Evolutionary conservation across 768 basidiomycete species (phyloP).

Genomic region (Calocybe cyanea): DNA sequence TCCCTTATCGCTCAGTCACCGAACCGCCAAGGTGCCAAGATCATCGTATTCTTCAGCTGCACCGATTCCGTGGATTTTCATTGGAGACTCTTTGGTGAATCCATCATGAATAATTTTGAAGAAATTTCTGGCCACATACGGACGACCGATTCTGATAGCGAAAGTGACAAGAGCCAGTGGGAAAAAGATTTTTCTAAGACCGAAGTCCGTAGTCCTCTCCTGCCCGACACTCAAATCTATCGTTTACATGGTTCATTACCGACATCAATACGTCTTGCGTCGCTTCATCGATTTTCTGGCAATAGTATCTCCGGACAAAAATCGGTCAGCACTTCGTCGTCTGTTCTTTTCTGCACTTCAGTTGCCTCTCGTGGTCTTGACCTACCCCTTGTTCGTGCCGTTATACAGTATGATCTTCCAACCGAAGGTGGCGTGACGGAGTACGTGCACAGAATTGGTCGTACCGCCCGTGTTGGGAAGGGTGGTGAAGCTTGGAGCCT

Average conservation of each 20-base stretch:
- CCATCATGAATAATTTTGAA: constrained; percentile 53
- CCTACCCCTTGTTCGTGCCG: constrained; percentile 88
- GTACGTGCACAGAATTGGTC: constrained; percentile 94
- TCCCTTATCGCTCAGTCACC: constrained; percentile 66
- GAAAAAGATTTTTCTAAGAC: constrained; percentile 15
- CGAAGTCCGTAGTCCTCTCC: constrained; percentile 61
- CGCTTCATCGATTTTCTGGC: constrained; percentile 77
- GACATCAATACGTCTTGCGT: constrained; percentile 71
- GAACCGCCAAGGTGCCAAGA: constrained; percentile 53
- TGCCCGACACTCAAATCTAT: constrained; percentile 80
- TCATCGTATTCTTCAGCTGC: constrained; percentile 95
- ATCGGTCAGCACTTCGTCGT: constrained; percentile 24
- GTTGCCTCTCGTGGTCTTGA: constrained; percentile 99
- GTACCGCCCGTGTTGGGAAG: constrained; percentile 94
- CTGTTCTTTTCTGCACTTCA: constrained; percentile 89
- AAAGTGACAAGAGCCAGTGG: constrained; percentile 18
- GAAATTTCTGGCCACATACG: constrained; percentile 21
- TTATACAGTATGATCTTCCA: constrained; percentile 95
- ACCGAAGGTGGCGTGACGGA: constrained; percentile 96
- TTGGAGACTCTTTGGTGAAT: constrained; percentile 77
- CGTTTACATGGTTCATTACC: constrained; percentile 93
- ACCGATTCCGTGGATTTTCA: constrained; percentile 98
- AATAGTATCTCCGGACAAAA: constrained; percentile 25
- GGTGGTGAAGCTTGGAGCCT: constrained; percentile 97
- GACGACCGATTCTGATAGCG: constrained; percentile 20